These are phyloP conservation scores for Barnettozyma pratensis DNA, from an alignment of 805 yeast species.

Conservation along the genomic window DNA sequence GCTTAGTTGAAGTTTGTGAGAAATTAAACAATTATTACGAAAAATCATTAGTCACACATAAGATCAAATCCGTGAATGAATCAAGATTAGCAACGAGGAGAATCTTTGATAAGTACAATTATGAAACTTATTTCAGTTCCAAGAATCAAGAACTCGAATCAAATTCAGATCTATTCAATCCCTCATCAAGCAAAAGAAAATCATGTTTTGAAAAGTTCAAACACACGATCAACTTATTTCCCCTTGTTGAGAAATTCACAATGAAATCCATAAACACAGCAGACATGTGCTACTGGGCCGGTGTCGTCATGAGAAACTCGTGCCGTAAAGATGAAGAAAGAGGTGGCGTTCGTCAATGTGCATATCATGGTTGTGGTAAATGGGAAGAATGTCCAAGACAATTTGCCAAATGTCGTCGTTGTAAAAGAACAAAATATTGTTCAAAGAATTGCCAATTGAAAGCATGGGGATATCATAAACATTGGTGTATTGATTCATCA, in stretches of 20 bases:
- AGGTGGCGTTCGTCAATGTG: conserved; percentile 93
- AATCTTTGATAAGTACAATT: conserved; percentile 39
- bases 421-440: conserved; percentile 93
- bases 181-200: neutral
- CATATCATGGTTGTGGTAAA: conserved; percentile 84
- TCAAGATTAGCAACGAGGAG: conserved; percentile 2
- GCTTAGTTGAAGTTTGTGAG: conserved; percentile 9
- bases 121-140: conserved; percentile 33
- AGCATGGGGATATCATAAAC: conserved; percentile 91
- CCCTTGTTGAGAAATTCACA: conserved; percentile 88
- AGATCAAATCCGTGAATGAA: conserved; percentile 7
- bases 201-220: conserved; percentile 1
- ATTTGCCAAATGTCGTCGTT: conserved; percentile 90
- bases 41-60: conserved; percentile 3
- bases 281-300: conserved; percentile 93
- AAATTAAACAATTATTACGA: conserved; percentile 20
- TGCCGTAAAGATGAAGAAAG: conserved; percentile 83
- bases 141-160: neutral
- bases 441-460: conserved; percentile 85
- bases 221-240: conserved; percentile 59
- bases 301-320: conserved; percentile 95
- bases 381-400: conserved; percentile 92
- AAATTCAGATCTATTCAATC: too few relatives aligned
- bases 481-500: conserved; percentile 69
- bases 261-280: conserved; percentile 55